phyloP scores from a whole-genome alignment of 129 eudicot genomes.

The Solidago caesia region DNA sequence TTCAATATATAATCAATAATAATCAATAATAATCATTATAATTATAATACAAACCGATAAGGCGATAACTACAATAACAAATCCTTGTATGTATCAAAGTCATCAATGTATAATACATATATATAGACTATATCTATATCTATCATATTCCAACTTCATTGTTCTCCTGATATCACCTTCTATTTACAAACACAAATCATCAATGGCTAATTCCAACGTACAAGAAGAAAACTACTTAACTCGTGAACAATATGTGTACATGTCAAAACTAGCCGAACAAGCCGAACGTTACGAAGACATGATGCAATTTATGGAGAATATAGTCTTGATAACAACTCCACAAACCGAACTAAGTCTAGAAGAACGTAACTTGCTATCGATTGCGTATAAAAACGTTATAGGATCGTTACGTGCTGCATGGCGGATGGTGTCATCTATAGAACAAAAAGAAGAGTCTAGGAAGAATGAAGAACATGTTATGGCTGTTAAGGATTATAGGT shows the following conservation, averaged over 20 bases:
- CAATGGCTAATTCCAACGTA: background rate
- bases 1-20: too few species aligned
- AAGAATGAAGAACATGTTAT: conserved; percentile 69
- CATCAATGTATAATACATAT: too few species aligned
- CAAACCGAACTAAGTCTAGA: conserved; percentile 64
- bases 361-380: conserved; percentile 69
- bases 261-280: conserved; percentile 69
- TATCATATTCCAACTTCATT: too few species aligned
- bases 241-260: conserved; percentile 60
- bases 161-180: too few species aligned
- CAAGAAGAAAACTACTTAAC: conserved; percentile 50
- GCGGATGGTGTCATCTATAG: conserved; percentile 70
- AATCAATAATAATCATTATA: too few species aligned
- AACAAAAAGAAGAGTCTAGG: conserved; percentile 69
- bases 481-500: conserved; percentile 60
- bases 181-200: too few species aligned
- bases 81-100: too few species aligned
- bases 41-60: too few species aligned
- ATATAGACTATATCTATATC: too few species aligned
- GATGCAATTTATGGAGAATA: conserved; percentile 63
- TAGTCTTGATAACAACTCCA: conserved; percentile 44
- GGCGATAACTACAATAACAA: too few species aligned
- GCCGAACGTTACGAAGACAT: conserved; percentile 77
- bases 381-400: conserved; percentile 74
- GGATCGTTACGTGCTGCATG: conserved; percentile 89